Evolutionary conservation across 2,329 filamentous ascomycete genomes (phyloP).

Genomic region (Huntiella abstrusa): DNA sequence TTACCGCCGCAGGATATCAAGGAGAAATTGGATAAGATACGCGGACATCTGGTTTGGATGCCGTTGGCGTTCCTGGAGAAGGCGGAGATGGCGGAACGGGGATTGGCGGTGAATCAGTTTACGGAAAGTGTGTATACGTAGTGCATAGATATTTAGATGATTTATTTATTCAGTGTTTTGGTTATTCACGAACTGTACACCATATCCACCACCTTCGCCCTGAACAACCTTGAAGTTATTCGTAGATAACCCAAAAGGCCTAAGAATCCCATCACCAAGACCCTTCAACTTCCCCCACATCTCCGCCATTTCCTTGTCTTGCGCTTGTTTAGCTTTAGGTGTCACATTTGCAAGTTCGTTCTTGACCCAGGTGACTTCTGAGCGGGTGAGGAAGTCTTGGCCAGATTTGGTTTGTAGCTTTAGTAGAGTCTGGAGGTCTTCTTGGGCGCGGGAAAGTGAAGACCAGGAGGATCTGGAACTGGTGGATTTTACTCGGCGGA

Average conservation of each 20-base stretch:
- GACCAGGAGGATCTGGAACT: constrained; percentile 60
- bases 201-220: constrained; percentile 83
- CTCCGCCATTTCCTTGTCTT: constrained; percentile 75
- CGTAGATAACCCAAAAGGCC: constrained; percentile 83
- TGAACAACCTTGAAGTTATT: constrained; percentile 90
- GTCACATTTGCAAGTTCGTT: not conserved
- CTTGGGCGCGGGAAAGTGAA: constrained; percentile 53
- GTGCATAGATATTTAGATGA: constrained; percentile 7
- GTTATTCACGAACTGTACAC: constrained; percentile 56
- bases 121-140: constrained; percentile 77
- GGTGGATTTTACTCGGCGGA: constrained; percentile 57
- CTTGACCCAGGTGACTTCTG: not conserved
- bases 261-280: constrained; percentile 78
- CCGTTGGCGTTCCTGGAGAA: constrained; percentile 73
- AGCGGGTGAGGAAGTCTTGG: not conserved
- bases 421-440: constrained; percentile 56
- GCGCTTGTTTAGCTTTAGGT: constrained; percentile 46
- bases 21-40: constrained; percentile 56
- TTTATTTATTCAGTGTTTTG: not conserved
- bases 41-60: constrained; percentile 88
- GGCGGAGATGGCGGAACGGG: constrained; percentile 75
- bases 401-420: not conserved
- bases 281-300: constrained; percentile 97
- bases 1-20: constrained; percentile 55
- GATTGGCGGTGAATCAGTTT: constrained; percentile 65